Evolutionary conservation across 2,329 filamentous ascomycete species (phyloP), one percentile per base, ranked within the genome.

Genomic region (Xylariaceae sp.): DNA sequence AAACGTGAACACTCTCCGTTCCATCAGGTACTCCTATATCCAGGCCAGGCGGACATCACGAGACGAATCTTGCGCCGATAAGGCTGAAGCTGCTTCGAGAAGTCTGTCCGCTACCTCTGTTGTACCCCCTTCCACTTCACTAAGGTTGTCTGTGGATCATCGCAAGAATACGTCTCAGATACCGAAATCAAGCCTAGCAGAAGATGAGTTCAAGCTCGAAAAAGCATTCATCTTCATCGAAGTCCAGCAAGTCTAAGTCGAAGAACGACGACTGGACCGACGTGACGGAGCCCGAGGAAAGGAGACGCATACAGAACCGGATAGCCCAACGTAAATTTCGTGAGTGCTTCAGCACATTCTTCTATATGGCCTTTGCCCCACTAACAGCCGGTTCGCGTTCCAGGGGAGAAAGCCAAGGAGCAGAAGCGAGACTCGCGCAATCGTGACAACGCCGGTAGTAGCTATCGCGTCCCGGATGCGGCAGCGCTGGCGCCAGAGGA

Each of bases 291-390:
- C 79, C 80, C 0, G 77, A 77, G 39, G 79, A 85, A 60, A 70
- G 83, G 51, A 68, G 83, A 42, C 77, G 80, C 39, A 81, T 87
- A 32, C 83, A 88, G 55, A 88, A 88, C 53, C 73, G 80, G 34
- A 72, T 86, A 40, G 82, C 82, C 2, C 83, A 87, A 50, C 70
- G 82, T 45, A 85, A 85, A 49, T 87, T 85, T 46, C 71, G 83
- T 87, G 69, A 51, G 79, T 63, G 14, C 24, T n/a, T 13, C 24
- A 23, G 7, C 21, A 7, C 12, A 5, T 6, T n/a, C n/a, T n/a
- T n/a, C n/a, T n/a, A n/a, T n/a, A n/a, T n/a, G n/a, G n/a, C n/a
- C n/a, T n/a, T n/a, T n/a, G n/a, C n/a, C n/a, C n/a, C n/a, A n/a
- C n/a, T n/a, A n/a, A n/a, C n/a, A n/a, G n/a, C n/a, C n/a, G n/a